A percentile compares a stretch with the other conserved stretches of the same genome.
Evolutionary conservation across 345 rosid species (phyloP).

Genomic region (Populus nigra): DNA sequence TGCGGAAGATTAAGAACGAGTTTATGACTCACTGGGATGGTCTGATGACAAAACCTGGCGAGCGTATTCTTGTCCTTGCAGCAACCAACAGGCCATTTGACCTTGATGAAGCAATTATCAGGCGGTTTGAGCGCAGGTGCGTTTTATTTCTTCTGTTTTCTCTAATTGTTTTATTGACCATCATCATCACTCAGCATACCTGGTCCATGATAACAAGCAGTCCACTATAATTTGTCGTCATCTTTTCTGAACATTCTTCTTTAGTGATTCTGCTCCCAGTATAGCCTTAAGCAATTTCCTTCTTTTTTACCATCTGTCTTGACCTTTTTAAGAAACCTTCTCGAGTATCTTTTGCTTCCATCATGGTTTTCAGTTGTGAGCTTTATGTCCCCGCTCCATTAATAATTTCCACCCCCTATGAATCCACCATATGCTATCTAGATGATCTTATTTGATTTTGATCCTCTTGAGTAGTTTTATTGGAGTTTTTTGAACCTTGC

Average conservation of each 20-base stretch:
- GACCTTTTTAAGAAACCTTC: neutral
- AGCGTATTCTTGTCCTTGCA: slow-evolving; percentile 91
- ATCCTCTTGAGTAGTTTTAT: too few species aligned
- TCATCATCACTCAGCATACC: neutral
- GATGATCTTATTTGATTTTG: too few species aligned
- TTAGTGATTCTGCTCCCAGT: neutral
- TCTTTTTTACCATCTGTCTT: neutral
- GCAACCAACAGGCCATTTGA: slow-evolving; percentile 99
- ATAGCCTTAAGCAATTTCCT: neutral
- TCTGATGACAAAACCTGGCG: slow-evolving; percentile 76
- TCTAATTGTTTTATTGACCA: neutral
- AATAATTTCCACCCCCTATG: too few species aligned
- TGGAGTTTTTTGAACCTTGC: too few species aligned
- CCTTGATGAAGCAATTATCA: slow-evolving; percentile 98
- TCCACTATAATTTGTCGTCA: neutral
- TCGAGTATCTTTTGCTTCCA: neutral
- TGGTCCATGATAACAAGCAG: neutral
- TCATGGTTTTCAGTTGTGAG: neutral
- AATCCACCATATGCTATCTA: too few species aligned
- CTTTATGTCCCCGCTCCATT: neutral
- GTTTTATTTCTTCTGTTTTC: neutral
- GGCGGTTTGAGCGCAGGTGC: slow-evolving; percentile 95
- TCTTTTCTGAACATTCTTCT: neutral
- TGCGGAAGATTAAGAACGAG: slow-evolving; percentile 95
- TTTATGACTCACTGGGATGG: slow-evolving; percentile 99